phyloP scores from a whole-genome alignment of 1,284 basidiomycete species.

The Butyriboletus appendiculatus region DNA sequence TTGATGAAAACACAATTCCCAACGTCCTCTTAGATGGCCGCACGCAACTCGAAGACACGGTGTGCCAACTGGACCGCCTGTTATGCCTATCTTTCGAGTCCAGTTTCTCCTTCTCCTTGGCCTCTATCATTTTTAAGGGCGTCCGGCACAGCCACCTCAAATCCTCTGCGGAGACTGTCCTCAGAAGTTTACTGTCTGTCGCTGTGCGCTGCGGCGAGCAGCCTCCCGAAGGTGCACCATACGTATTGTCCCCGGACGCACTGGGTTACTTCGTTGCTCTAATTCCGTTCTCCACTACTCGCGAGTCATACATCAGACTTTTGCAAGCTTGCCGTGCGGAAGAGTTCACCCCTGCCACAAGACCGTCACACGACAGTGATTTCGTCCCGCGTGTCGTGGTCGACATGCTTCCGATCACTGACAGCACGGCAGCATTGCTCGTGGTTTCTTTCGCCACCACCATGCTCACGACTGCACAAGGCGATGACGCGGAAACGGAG shows the following conservation, averaged over 20 bases:
- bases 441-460: slow-evolving; percentile 75
- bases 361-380: slow-evolving; percentile 46
- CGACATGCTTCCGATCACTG: slow-evolving; percentile 62
- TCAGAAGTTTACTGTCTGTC: slow-evolving; percentile 58
- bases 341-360: slow-evolving; percentile 42
- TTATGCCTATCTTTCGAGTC: slow-evolving; percentile 78
- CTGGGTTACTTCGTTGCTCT: slow-evolving; percentile 84
- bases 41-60: slow-evolving; percentile 63
- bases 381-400: slow-evolving; percentile 56
- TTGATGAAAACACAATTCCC: slow-evolving; percentile 55
- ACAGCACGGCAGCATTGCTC: slow-evolving; percentile 69
- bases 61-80: slow-evolving; percentile 72
- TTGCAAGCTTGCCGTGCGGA: slow-evolving; percentile 63
- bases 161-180: slow-evolving; percentile 56
- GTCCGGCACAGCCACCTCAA: slow-evolving; percentile 68
- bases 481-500: slow-evolving; percentile 80
- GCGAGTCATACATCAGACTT: slow-evolving; percentile 55
- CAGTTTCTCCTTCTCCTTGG: slow-evolving; percentile 80
- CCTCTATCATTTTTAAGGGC: slow-evolving; percentile 85
- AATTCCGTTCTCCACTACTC: slow-evolving; percentile 66
- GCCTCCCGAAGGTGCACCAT: slow-evolving; percentile 40
- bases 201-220: slow-evolving; percentile 51
- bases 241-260: slow-evolving; percentile 56
- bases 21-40: slow-evolving; percentile 68
- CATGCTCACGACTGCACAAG: slow-evolving; percentile 77